Percentiles rank a stretch among this genome's conserved stretches.
Evolutionary conservation across 805 yeast genomes (phyloP).

Genomic region (Yueomyces sp.): DNA sequence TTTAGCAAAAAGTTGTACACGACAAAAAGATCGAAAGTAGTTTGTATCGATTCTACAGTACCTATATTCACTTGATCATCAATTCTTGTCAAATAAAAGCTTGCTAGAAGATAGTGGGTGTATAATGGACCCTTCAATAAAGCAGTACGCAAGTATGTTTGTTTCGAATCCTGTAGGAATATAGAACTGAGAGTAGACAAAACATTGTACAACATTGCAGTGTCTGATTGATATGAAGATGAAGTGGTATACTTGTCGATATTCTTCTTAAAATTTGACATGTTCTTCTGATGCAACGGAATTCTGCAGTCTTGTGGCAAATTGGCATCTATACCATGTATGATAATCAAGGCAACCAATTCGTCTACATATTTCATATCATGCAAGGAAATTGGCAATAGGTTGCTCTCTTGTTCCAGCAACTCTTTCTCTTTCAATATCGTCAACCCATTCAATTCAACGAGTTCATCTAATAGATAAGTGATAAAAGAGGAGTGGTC

Average conservation of each 20-base stretch:
- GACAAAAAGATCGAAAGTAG: conserved; percentile 54
- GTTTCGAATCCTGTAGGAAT: conserved; percentile 1
- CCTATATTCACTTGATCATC: conserved; percentile 8
- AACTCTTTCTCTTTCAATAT: conserved; percentile 3
- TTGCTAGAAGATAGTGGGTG: conserved; percentile 42
- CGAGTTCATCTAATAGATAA: conserved; percentile 2
- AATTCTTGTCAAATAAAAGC: conserved; percentile 23
- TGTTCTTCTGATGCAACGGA: conserved; percentile 45
- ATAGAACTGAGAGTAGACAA: conserved; percentile 12
- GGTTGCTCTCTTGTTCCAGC: conserved; percentile 7
- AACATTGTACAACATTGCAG: conserved; percentile 6
- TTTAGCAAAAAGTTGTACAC: conserved; percentile 46
- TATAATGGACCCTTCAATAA: conserved; percentile 54
- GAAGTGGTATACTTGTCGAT: conserved; percentile 12
- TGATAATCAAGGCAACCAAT: conserved; percentile 47
- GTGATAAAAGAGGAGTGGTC: conserved; percentile 11
- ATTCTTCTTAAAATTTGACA: conserved; percentile 33
- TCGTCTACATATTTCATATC: conserved; percentile 68
- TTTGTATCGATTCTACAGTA: conserved; percentile 31
- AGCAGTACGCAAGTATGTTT: conserved; percentile 24
- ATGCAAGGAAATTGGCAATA: conserved; percentile 60
- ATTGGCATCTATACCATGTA: conserved; percentile 60
- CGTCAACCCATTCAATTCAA: conserved; percentile 1
- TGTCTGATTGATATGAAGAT: conserved; percentile 4
- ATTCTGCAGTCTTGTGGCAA: conserved; percentile 46